Evolutionary conservation across 2,329 filamentous ascomycete genomes (phyloP).

Genomic region (Mariannaea sp.): DNA sequence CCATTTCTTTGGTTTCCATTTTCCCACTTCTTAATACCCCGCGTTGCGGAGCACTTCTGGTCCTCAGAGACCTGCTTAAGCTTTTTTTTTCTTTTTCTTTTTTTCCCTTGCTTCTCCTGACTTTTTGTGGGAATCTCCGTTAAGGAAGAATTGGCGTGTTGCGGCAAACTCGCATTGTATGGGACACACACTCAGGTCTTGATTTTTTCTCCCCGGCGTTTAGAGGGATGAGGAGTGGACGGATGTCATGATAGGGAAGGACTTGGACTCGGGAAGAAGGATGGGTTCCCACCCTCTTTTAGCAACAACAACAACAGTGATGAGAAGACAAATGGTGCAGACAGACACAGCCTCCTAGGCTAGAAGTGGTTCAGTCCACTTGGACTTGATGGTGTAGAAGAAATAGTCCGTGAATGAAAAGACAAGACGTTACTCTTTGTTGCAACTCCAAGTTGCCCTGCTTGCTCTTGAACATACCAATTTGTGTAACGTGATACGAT

Average conservation of each 20-base stretch:
- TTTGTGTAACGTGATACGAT: background rate
- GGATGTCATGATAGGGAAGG: constrained; percentile 15
- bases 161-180: constrained; percentile 24
- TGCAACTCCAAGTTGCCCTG: background rate
- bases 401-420: constrained; percentile 30
- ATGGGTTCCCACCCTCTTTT: constrained; percentile 3
- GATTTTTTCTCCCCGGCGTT: constrained; percentile 27
- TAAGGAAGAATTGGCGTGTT: constrained; percentile 34
- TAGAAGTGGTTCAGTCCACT: constrained; percentile 13
- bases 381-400: constrained; percentile 29
- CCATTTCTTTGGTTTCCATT: constrained; percentile 15
- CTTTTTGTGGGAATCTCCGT: constrained; percentile 13
- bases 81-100: constrained; percentile 14
- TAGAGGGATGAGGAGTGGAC: constrained; percentile 14
- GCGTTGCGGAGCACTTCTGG: constrained; percentile 26
- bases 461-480: background rate
- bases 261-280: constrained; percentile 11
- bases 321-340: constrained; percentile 10
- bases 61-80: constrained; percentile 23
- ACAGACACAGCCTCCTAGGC: background rate
- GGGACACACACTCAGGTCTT: constrained; percentile 8
- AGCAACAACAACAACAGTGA: background rate
- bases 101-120: too few species aligned
- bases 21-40: constrained; percentile 23
- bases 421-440: constrained; percentile 15